These are phyloP conservation scores for Vitis hybrid DNA, from an alignment of 177 flowering plant genomes.

Conservation along the genomic window DNA sequence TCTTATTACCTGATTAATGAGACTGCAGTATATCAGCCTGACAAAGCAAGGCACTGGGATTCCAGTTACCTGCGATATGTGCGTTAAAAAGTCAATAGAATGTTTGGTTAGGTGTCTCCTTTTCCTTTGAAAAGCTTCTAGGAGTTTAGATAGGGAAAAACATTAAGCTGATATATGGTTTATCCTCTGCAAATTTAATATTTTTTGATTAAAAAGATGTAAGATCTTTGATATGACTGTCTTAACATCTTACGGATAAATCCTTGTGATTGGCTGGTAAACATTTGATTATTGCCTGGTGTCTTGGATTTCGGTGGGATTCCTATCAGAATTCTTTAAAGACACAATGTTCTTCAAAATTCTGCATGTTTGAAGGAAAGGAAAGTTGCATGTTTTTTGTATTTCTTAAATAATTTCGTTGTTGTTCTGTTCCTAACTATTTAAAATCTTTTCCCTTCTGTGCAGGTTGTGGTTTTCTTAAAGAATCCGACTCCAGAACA, in stretches of 20 bases:
- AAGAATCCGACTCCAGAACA: neutral
- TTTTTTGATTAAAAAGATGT: neutral
- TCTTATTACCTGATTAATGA: neutral
- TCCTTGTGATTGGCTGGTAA: neutral
- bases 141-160: neutral
- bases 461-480: conserved; percentile 17
- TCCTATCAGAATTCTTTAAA: neutral
- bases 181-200: no score
- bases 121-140: neutral
- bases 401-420: neutral
- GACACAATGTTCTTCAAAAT: neutral
- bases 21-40: neutral
- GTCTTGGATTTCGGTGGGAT: neutral
- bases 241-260: neutral
- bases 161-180: no score
- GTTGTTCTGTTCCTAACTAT: neutral
- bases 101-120: neutral
- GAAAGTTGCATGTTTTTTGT: neutral
- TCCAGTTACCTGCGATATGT: neutral
- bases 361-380: neutral
- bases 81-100: neutral
- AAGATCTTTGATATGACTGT: neutral
- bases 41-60: neutral
- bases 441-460: neutral
- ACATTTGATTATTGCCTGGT: neutral